These are phyloP conservation scores for Halophytophthora polymorphica DNA, from an alignment of 352 stramenopile genomes.

Conservation along the genomic window DNA sequence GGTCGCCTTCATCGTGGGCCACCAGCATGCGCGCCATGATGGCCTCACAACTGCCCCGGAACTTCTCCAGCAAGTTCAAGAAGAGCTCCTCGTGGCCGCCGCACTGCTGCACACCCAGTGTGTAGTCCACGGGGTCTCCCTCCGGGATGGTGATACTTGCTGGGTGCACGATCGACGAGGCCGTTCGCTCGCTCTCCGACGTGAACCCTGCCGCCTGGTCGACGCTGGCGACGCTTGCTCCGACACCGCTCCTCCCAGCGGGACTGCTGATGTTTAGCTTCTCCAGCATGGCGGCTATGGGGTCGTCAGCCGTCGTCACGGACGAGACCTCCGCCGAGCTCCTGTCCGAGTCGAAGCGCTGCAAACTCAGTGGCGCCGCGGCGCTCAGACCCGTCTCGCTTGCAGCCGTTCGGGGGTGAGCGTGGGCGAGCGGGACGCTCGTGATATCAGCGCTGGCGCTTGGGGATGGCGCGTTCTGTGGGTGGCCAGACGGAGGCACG, in stretches of 20 bases:
- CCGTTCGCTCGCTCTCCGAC: conserved; percentile 23
- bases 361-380: conserved; percentile 10
- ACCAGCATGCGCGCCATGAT: conserved; percentile 55
- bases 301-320: conserved; percentile 13
- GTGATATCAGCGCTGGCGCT: conserved; percentile 13
- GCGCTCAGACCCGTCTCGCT: conserved; percentile 16
- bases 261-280: conserved; percentile 36
- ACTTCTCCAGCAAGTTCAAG: conserved; percentile 78
- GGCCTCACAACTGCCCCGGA: conserved; percentile 51
- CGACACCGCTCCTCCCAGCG: conserved; percentile 9
- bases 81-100: conserved; percentile 77
- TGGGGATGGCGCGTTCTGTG: conserved; percentile 22
- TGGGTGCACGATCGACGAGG: conserved; percentile 22
- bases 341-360: conserved; percentile 25
- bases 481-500: conserved; percentile 14
- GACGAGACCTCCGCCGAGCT: conserved; percentile 18
- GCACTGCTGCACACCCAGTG: conserved; percentile 75
- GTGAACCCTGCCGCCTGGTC: conserved; percentile 21
- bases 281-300: conserved; percentile 36
- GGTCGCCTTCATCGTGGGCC: conserved; percentile 43
- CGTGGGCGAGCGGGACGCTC: conserved; percentile 5
- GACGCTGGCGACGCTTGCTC: conserved; percentile 12
- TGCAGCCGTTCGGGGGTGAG: too few relatives aligned
- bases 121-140: conserved; percentile 77
- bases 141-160: conserved; percentile 63